Percentiles rank a stretch among this genome's conserved stretches.
These are phyloP conservation scores for Rhodotorula sp. DNA, from an alignment of 1,284 basidiomycete species.

Conservation along the genomic window DNA sequence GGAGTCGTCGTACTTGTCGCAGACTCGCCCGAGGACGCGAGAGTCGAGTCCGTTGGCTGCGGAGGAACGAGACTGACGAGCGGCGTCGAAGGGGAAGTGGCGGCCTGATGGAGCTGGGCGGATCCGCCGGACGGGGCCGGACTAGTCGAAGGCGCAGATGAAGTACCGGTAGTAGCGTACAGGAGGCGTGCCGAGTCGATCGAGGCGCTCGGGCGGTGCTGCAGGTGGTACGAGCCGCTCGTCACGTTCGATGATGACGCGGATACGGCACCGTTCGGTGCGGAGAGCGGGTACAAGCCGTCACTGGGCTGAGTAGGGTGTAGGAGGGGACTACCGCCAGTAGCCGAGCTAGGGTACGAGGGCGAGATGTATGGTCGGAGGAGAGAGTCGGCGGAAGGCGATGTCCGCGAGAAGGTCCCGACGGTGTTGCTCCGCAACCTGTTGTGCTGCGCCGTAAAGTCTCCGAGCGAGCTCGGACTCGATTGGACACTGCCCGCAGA, in stretches of 20 bases:
- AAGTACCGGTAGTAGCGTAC: constrained; percentile 27
- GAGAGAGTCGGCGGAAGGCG: constrained; percentile 5
- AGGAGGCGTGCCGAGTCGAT: constrained; percentile 32
- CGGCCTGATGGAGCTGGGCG: neutral
- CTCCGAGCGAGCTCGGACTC: constrained; percentile 4
- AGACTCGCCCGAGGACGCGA: constrained; percentile 11
- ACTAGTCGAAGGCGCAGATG: neutral
- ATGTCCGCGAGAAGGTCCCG: constrained; percentile 30
- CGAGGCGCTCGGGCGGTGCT: constrained; percentile 34
- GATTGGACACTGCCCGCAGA: constrained; percentile 27
- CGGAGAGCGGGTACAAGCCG: neutral
- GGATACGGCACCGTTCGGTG: neutral
- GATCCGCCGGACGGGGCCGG: neutral
- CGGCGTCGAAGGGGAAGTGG: neutral
- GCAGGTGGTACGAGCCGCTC: constrained; percentile 7
- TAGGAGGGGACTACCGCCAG: neutral
- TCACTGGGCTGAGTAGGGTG: constrained; percentile 1
- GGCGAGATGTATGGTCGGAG: constrained; percentile 10
- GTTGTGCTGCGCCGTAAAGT: constrained; percentile 8
- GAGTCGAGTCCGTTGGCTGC: neutral
- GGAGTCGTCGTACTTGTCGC: neutral
- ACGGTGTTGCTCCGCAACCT: constrained; percentile 35
- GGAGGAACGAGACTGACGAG: constrained; percentile 21
- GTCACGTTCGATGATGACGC: neutral
- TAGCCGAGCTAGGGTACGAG: constrained; percentile 9